phyloP scores from a whole-genome alignment of 2,329 filamentous ascomycete genomes.

The Cladophialophora bantiana region DNA sequence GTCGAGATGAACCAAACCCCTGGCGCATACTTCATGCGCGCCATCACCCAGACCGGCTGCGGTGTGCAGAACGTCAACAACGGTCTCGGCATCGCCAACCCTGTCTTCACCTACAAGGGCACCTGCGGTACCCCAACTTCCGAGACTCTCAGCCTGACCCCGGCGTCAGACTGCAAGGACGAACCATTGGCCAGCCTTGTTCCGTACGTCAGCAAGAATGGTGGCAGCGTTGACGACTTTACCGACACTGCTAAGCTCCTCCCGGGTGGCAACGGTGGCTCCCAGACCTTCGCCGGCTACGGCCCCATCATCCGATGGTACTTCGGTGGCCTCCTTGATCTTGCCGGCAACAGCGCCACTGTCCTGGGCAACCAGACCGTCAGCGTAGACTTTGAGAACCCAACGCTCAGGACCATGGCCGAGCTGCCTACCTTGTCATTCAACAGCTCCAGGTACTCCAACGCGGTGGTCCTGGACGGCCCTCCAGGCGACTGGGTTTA shows the following conservation, averaged over 20 bases:
- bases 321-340: conserved; percentile 22
- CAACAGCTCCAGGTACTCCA: conserved; percentile 38
- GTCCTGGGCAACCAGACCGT: conserved; percentile 24
- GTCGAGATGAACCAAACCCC: conserved; percentile 38
- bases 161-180: conserved; percentile 33
- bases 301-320: conserved; percentile 36
- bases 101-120: conserved; percentile 36
- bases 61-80: conserved; percentile 28
- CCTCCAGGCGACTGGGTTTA: conserved; percentile 37
- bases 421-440: conserved; percentile 30
- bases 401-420: conserved; percentile 36
- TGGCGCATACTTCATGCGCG: conserved; percentile 39
- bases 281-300: conserved; percentile 29
- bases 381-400: conserved; percentile 34
- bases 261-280: conserved; percentile 37
- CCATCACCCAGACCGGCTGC: conserved; percentile 37
- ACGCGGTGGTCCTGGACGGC: conserved; percentile 35
- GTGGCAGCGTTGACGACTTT: conserved; percentile 28
- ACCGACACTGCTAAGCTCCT: conserved; percentile 28
- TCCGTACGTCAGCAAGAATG: conserved; percentile 31
- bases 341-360: conserved; percentile 29
- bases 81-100: conserved; percentile 36
- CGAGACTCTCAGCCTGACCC: conserved; percentile 25
- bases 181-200: conserved; percentile 36
- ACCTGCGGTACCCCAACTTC: conserved; percentile 26